These are phyloP conservation scores for Lachancea sp. DNA, from an alignment of 805 yeast species.

Conservation along the genomic window DNA sequence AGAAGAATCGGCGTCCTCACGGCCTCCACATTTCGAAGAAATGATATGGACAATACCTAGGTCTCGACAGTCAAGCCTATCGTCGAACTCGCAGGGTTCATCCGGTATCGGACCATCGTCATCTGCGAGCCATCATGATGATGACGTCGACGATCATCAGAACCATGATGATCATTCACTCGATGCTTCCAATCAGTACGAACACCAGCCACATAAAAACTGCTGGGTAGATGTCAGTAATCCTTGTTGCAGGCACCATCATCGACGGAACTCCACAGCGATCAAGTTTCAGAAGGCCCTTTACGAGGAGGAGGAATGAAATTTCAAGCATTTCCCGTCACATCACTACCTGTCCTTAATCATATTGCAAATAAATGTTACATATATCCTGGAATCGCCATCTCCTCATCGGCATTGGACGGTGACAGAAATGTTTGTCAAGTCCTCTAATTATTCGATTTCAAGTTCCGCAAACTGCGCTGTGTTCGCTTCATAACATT, in stretches of 20 bases:
- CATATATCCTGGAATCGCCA: no score
- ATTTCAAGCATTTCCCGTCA: neutral
- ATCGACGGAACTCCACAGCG: conserved; percentile 28
- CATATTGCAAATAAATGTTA: no score
- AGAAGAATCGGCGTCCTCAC: conserved; percentile 5
- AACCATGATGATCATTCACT: neutral
- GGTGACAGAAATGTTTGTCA: no score
- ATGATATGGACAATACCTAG: neutral
- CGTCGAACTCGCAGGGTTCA: conserved; percentile 2
- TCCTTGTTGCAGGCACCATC: conserved; percentile 30
- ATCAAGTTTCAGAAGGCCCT: conserved; percentile 24
- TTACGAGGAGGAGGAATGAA: conserved; percentile 6
- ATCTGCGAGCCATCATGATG: neutral
- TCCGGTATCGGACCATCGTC: neutral
- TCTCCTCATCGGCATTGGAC: no score
- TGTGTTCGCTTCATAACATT: conserved; percentile 11
- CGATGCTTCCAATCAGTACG: neutral
- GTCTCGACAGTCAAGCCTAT: conserved; percentile 5
- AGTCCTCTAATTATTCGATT: neutral
- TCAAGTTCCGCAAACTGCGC: conserved; percentile 9
- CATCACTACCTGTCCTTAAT: neutral
- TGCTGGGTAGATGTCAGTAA: conserved; percentile 15
- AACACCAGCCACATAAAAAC: neutral
- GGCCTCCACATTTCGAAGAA: neutral
- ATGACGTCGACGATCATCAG: neutral